phyloP scores from a whole-genome alignment of 768 basidiomycete genomes.

The Termitomyces bulborhizus region DNA sequence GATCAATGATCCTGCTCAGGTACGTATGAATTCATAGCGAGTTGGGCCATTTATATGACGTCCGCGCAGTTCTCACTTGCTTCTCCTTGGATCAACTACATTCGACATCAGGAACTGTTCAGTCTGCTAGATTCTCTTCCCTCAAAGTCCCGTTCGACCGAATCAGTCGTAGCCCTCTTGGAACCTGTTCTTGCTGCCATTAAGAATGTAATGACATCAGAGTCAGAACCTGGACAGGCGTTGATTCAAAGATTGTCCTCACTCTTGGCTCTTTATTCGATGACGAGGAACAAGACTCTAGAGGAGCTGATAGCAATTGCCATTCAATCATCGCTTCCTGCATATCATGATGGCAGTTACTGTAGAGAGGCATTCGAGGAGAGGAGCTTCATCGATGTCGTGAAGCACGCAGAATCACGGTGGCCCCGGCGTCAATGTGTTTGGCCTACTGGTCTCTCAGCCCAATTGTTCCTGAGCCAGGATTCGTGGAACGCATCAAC shows the following conservation, averaged over 20 bases:
- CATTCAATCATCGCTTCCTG: constrained; percentile 32
- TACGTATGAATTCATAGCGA: background rate
- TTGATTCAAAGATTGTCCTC: constrained; percentile 24
- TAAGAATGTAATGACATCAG: constrained; percentile 12
- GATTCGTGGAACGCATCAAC: constrained; percentile 38
- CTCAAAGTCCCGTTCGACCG: constrained; percentile 29
- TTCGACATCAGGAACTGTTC: constrained; percentile 35
- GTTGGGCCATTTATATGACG: background rate
- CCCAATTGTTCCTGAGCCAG: constrained; percentile 32
- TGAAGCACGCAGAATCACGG: constrained; percentile 20
- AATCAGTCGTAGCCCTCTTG: constrained; percentile 19
- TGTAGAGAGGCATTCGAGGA: constrained; percentile 7
- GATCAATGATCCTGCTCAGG: background rate
- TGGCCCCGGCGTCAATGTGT: constrained; percentile 25
- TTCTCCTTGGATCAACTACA: constrained; percentile 52
- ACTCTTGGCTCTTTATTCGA: constrained; percentile 30
- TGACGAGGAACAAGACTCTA: constrained; percentile 24
- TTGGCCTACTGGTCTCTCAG: constrained; percentile 17
- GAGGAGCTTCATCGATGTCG: constrained; percentile 14
- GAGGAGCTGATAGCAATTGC: constrained; percentile 43
- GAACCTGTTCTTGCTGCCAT: constrained; percentile 32
- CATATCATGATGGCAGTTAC: constrained; percentile 25
- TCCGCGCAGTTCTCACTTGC: constrained; percentile 18
- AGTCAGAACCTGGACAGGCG: constrained; percentile 20
- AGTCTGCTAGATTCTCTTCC: constrained; percentile 37